Conservation (phyloP, 768 basidiomycete species). For the Trametes elegans region DNA sequence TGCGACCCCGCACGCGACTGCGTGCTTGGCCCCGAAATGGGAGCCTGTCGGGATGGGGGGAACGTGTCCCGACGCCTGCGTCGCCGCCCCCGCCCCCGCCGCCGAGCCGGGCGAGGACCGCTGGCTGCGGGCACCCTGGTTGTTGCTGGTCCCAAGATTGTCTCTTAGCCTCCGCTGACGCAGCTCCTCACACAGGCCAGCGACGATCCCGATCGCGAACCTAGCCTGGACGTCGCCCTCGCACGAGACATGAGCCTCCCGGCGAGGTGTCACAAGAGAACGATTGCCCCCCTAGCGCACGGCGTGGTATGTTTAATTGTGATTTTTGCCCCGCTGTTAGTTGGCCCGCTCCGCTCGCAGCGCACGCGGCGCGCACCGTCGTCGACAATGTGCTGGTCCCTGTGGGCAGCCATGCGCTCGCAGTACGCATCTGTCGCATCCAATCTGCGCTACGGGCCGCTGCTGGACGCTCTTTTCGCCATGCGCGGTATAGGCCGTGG, state of each 20-base stretch:
- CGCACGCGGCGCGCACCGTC: too few species aligned
- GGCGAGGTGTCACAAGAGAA: not conserved
- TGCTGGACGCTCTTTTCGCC: not conserved
- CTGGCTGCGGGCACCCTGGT: not conserved
- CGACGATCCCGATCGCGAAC: slow-evolving; percentile 13
- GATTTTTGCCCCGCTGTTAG: not conserved
- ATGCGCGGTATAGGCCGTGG: not conserved
- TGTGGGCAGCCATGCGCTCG: too few species aligned
- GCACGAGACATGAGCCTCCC: not conserved
- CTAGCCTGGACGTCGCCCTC: not conserved
- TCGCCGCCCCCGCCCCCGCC: not conserved
- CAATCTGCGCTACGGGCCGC: not conserved
- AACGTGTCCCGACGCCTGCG: not conserved
- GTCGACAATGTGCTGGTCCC: too few species aligned
- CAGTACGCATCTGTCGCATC: not conserved
- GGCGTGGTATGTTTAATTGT: slow-evolving; percentile 4
- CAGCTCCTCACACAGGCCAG: not conserved
- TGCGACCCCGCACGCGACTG: not conserved
- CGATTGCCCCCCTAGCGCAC: not conserved
- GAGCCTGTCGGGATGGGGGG: slow-evolving; percentile 4
- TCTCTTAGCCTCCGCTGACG: slow-evolving; percentile 3
- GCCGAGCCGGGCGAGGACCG: not conserved
- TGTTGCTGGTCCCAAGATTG: slow-evolving; percentile 1
- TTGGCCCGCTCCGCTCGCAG: not conserved
- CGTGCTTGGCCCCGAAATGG: slow-evolving; percentile 1